Evolutionary conservation across 2,329 filamentous ascomycete genomes (phyloP).

Genomic region (Fusarium sp.): DNA sequence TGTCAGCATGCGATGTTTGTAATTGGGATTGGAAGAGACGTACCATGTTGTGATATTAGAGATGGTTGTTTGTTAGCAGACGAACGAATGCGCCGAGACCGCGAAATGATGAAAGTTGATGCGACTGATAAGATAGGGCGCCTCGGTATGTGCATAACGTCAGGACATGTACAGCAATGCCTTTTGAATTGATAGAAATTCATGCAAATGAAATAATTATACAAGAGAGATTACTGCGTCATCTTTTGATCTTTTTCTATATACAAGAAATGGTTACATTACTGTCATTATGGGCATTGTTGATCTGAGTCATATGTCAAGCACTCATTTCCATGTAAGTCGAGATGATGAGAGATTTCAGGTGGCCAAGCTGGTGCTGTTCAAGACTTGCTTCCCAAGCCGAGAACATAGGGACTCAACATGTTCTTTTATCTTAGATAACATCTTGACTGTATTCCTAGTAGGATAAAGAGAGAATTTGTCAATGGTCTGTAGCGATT

Average conservation of each 20-base stretch:
- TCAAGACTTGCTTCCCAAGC: background rate
- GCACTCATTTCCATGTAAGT: background rate
- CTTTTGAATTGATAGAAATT: background rate
- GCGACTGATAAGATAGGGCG: constrained; percentile 4
- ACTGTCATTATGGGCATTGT: background rate
- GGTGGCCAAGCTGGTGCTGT: background rate
- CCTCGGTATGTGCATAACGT: constrained; percentile 25
- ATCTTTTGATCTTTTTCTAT: no score
- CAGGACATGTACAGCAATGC: background rate
- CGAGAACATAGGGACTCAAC: background rate
- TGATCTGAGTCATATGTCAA: background rate
- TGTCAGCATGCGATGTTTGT: background rate
- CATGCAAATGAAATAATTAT: background rate
- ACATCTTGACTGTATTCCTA: background rate
- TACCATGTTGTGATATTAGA: constrained; percentile 39
- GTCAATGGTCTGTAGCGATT: background rate
- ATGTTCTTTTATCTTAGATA: no score
- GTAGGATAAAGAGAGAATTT: background rate
- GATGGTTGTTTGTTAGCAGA: background rate
- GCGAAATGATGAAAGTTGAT: constrained; percentile 19
- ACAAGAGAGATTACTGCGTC: background rate
- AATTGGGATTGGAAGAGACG: background rate
- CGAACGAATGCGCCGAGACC: background rate
- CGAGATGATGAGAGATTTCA: background rate
- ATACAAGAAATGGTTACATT: background rate